These are phyloP conservation scores for Terana coerulea DNA, from an alignment of 768 basidiomycete species.

Conservation along the genomic window DNA sequence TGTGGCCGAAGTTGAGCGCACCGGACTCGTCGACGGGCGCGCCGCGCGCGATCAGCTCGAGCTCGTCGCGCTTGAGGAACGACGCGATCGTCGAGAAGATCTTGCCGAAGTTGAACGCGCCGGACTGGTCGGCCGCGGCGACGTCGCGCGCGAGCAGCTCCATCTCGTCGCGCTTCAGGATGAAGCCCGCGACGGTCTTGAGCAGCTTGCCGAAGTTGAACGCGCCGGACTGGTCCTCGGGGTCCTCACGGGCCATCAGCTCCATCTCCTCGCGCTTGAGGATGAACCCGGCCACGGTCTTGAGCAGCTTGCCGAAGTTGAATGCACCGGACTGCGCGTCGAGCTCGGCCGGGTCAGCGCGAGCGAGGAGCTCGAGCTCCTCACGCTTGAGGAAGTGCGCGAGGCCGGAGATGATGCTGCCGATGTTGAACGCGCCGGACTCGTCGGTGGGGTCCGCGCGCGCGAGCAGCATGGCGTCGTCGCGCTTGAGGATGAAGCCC, in stretches of 20 bases:
- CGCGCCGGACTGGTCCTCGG: constrained; percentile 1
- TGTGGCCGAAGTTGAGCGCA: background rate
- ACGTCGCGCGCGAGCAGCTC: constrained; percentile 5
- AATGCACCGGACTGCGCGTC: constrained; percentile 4
- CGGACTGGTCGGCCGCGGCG: background rate
- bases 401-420: background rate
- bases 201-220: background rate
- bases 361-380: background rate
- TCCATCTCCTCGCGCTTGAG: background rate
- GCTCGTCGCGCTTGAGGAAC: background rate
- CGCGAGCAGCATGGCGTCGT: background rate
- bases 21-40: background rate
- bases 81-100: background rate
- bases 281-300: background rate
- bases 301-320: background rate
- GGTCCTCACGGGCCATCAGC: background rate
- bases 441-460: background rate
- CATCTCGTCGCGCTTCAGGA: constrained; percentile 5
- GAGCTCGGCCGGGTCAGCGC: constrained; percentile 1
- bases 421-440: constrained; percentile 4
- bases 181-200: background rate
- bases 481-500: background rate
- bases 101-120: constrained; percentile 5
- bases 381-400: background rate
- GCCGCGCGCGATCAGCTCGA: constrained; percentile 1